Percentiles rank a stretch among this genome's conserved stretches.
phyloP scores from a whole-genome alignment of 805 yeast species.

The Suhomyces sp. region DNA sequence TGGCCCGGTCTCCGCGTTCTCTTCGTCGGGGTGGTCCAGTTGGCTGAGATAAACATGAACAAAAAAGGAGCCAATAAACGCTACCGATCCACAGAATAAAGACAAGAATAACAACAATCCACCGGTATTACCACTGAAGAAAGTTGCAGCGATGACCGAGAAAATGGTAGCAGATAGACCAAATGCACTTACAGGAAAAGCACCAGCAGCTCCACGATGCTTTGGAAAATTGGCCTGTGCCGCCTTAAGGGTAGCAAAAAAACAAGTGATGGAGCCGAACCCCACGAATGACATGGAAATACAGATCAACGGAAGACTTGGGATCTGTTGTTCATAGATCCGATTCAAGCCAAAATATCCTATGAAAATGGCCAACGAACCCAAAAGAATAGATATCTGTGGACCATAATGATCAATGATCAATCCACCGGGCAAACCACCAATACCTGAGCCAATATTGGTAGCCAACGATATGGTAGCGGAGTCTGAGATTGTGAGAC shows the following conservation, averaged over 20 bases:
- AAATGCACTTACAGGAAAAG: constrained; percentile 65
- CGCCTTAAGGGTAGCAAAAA: constrained; percentile 56
- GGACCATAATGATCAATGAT: constrained; percentile 65
- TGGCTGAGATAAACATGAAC: constrained; percentile 37
- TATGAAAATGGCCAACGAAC: constrained; percentile 51
- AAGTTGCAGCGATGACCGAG: constrained; percentile 53
- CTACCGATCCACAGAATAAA: constrained; percentile 47
- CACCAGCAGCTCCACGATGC: constrained; percentile 68
- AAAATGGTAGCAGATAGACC: constrained; percentile 71
- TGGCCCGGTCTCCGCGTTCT: neutral
- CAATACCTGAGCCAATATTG: constrained; percentile 62
- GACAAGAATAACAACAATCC: constrained; percentile 58
- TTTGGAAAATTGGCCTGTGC: constrained; percentile 66
- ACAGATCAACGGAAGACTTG: constrained; percentile 44
- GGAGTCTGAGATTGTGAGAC: constrained; percentile 58
- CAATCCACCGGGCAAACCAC: constrained; percentile 72
- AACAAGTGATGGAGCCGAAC: constrained; percentile 64
- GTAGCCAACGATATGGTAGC: constrained; percentile 64
- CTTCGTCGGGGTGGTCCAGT: constrained; percentile 19
- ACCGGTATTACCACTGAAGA: constrained; percentile 52
- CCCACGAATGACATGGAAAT: constrained; percentile 56
- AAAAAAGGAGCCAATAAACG: constrained; percentile 47
- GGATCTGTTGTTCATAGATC: constrained; percentile 42
- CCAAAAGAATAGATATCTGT: constrained; percentile 49
- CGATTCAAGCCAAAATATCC: constrained; percentile 55